Evolutionary conservation across 202 grass and related monocot genomes (phyloP).

Genomic region (Miscanthus sacchariflorus): DNA sequence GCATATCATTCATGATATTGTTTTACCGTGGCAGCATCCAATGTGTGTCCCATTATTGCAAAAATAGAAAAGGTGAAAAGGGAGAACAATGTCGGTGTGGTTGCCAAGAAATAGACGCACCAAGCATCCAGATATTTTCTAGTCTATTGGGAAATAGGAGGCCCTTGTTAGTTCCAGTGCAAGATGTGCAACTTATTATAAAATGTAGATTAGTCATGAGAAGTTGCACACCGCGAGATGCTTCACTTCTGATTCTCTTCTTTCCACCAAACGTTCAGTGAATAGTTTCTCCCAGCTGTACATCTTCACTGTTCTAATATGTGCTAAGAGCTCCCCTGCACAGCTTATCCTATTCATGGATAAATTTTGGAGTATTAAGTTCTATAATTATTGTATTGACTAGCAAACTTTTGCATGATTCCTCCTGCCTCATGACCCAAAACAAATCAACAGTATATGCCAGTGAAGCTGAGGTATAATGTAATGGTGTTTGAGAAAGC

Average conservation of each 20-base stretch:
- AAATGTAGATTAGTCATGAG: slow-evolving; percentile 22
- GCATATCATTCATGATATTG: slow-evolving; percentile 42
- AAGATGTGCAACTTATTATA: slow-evolving; percentile 32
- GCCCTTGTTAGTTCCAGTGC: slow-evolving; percentile 26
- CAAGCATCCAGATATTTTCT: slow-evolving; percentile 98
- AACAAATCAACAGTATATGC: slow-evolving; percentile 12
- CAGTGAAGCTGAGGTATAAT: slow-evolving; percentile 22
- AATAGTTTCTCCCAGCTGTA: slow-evolving; percentile 94
- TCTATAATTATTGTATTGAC: slow-evolving; percentile 10
- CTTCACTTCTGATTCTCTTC: slow-evolving; percentile 89
- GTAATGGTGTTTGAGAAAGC: slow-evolving; percentile 26
- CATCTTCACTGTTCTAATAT: slow-evolving; percentile 99
- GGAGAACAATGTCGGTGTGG: slow-evolving; percentile 94
- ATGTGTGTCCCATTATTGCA: slow-evolving; percentile 77
- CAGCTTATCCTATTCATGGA: slow-evolving; percentile 78
- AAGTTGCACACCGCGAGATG: slow-evolving; percentile 82
- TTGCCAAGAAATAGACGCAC: slow-evolving; percentile 99
- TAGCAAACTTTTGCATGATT: slow-evolving; percentile 28
- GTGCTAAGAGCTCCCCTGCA: slow-evolving; percentile 86
- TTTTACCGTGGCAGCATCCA: slow-evolving; percentile 97
- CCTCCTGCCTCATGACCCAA: neutral
- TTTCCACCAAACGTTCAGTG: slow-evolving; percentile 73
- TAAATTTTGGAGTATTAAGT: slow-evolving; percentile 11
- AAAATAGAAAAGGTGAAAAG: slow-evolving; percentile 93
- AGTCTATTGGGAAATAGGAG: slow-evolving; percentile 62